Conservation (phyloP, 1,139 yeast genomes). For the Suhomyces taliae region DNA sequence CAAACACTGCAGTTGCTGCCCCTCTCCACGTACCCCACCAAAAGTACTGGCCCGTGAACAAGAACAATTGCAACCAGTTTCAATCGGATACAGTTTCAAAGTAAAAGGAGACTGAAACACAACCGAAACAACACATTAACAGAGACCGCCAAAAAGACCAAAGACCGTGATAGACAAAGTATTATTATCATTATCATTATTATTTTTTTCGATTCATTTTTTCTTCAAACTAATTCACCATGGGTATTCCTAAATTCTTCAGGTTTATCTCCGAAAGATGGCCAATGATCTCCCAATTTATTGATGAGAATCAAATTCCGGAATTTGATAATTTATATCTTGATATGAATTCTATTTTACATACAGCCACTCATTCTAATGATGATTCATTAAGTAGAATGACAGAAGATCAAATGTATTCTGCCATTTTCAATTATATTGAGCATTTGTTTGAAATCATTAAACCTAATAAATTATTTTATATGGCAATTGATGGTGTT, state of each 20-base stretch:
- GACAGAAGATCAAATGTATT: slow-evolving; percentile 89
- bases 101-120: no score
- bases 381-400: slow-evolving; percentile 59
- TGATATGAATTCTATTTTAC: slow-evolving; percentile 97
- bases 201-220: neutral
- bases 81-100: no score
- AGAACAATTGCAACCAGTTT: no score
- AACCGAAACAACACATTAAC: no score
- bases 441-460: slow-evolving; percentile 90
- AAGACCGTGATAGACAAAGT: no score
- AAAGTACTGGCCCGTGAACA: neutral
- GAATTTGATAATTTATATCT: slow-evolving; percentile 93
- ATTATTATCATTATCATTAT: neutral
- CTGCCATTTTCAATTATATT: slow-evolving; percentile 90
- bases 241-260: slow-evolving; percentile 93
- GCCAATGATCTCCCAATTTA: slow-evolving; percentile 90
- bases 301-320: slow-evolving; percentile 83
- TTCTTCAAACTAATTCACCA: neutral
- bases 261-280: slow-evolving; percentile 98
- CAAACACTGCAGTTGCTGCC: neutral
- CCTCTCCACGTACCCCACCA: neutral
- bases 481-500: slow-evolving; percentile 99
- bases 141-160: no score
- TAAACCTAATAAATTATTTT: slow-evolving; percentile 82
- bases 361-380: slow-evolving; percentile 85